These are phyloP conservation scores for Fusarium falciforme DNA, from an alignment of 2,329 filamentous ascomycete species.

Conservation along the genomic window DNA sequence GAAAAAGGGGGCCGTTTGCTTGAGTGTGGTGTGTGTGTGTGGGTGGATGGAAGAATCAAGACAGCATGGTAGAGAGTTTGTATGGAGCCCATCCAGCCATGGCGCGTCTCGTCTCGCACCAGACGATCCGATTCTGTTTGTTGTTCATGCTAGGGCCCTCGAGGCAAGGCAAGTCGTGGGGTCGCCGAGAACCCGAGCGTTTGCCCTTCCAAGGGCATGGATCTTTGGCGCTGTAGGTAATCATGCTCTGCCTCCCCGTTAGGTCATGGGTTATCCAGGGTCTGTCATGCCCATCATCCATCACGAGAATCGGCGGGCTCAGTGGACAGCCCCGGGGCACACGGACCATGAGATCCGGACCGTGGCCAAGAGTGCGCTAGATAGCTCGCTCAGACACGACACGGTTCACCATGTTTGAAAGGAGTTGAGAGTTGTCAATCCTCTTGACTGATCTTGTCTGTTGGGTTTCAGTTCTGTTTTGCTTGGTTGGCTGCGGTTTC, in stretches of 20 bases:
- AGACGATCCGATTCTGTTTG: constrained; percentile 33
- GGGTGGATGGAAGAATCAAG: constrained; percentile 20
- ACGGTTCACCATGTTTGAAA: constrained; percentile 28
- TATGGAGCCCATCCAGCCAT: constrained; percentile 23
- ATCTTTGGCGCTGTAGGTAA: background rate
- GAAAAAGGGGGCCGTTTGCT: constrained; percentile 22
- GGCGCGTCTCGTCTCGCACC: constrained; percentile 29
- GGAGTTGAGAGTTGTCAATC: constrained; percentile 21
- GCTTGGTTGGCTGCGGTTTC: constrained; percentile 18
- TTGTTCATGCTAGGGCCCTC: constrained; percentile 6
- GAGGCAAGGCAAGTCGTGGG: constrained; percentile 18
- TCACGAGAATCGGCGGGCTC: constrained; percentile 33
- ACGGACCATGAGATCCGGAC: constrained; percentile 34
- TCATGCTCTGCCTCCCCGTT: constrained; percentile 10
- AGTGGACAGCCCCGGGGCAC: constrained; percentile 31
- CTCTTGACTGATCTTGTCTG: constrained; percentile 12
- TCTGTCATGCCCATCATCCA: constrained; percentile 23
- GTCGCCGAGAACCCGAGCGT: constrained; percentile 36
- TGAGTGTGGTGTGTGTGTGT: constrained; percentile 18
- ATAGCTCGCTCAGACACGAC: constrained; percentile 27
- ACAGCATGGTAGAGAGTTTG: constrained; percentile 29
- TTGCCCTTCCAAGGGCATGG: background rate
- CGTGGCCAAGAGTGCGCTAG: background rate
- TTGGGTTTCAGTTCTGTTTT: constrained; percentile 42
- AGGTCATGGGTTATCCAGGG: constrained; percentile 19